A percentile compares a stretch with the other conserved stretches of the same genome.
Evolutionary conservation across 257 asterid species (phyloP).

Genomic region (Thymus quinquecostatus): DNA sequence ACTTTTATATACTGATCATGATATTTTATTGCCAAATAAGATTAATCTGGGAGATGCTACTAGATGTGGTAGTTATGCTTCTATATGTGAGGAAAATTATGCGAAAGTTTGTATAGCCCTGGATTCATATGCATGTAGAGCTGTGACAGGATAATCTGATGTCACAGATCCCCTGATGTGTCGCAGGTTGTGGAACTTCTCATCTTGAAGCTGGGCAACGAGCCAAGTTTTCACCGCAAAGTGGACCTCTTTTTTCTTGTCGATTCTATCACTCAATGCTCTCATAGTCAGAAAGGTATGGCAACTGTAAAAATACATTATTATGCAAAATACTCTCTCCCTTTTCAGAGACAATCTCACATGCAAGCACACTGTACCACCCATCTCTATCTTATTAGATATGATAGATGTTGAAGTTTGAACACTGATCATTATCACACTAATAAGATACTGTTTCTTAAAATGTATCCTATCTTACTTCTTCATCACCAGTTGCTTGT

Average conservation of each 20-base stretch:
- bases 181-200: conserved; percentile 95
- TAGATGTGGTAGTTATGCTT: conserved; percentile 11
- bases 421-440: conserved; percentile 2
- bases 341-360: neutral
- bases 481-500: conserved; percentile 14
- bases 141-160: conserved; percentile 29
- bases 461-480: neutral
- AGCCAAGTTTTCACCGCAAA: conserved; percentile 74
- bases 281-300: conserved; percentile 92
- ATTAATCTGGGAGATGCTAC: conserved; percentile 6
- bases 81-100: neutral
- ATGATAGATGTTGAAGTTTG: neutral
- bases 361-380: neutral
- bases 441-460: conserved; percentile 1
- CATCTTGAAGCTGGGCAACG: conserved; percentile 76
- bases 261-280: conserved; percentile 96
- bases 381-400: neutral
- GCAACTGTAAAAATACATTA: neutral
- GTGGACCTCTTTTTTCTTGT: conserved; percentile 93
- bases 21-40: conserved; percentile 12
- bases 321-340: neutral
- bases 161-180: conserved; percentile 19
- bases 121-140: conserved; percentile 7
- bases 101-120: conserved; percentile 14
- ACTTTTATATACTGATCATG: conserved; percentile 15